Evolutionary conservation across 176 grass and related monocot species (phyloP).

Genomic region (Calamus simplicifolius): DNA sequence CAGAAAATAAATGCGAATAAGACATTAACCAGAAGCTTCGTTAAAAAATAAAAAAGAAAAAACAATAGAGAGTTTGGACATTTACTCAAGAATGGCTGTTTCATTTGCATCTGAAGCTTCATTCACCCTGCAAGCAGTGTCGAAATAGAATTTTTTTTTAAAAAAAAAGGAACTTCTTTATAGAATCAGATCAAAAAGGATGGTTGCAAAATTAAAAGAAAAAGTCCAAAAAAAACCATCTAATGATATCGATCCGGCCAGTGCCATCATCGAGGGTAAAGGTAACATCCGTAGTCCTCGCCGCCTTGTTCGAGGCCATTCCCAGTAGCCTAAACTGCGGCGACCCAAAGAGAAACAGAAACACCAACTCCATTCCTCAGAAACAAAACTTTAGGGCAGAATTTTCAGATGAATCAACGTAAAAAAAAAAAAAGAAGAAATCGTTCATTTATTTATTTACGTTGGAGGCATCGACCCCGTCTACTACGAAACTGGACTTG

Average conservation of each 20-base stretch:
- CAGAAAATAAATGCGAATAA: background rate
- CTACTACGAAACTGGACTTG: slow-evolving; percentile 42
- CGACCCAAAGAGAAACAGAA: background rate
- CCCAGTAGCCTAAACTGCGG: slow-evolving; percentile 60
- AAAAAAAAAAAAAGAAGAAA: slow-evolving; percentile 1
- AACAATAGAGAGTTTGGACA: slow-evolving; percentile 9
- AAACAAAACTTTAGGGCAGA: background rate
- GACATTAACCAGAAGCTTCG: background rate
- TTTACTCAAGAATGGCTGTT: slow-evolving; percentile 71
- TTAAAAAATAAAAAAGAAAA: background rate
- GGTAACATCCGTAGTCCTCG: slow-evolving; percentile 46
- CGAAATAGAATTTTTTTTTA: too few species aligned
- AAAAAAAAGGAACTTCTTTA: too few species aligned
- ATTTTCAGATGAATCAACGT: background rate
- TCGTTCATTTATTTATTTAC: slow-evolving; percentile 8
- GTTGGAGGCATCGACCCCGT: slow-evolving; percentile 53
- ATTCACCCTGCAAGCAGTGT: slow-evolving; percentile 46
- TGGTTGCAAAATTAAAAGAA: background rate
- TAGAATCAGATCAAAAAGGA: too few species aligned
- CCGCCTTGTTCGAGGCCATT: slow-evolving; percentile 60
- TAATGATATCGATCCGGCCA: slow-evolving; percentile 69
- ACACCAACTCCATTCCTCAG: background rate
- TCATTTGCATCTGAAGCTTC: slow-evolving; percentile 73
- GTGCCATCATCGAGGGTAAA: slow-evolving; percentile 89
- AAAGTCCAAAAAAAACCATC: slow-evolving; percentile 28